Percentiles rank a stretch among this genome's conserved stretches.
Evolutionary conservation across 164 flowering plant species (phyloP).

Genomic region (Nymphaea thermarum): DNA sequence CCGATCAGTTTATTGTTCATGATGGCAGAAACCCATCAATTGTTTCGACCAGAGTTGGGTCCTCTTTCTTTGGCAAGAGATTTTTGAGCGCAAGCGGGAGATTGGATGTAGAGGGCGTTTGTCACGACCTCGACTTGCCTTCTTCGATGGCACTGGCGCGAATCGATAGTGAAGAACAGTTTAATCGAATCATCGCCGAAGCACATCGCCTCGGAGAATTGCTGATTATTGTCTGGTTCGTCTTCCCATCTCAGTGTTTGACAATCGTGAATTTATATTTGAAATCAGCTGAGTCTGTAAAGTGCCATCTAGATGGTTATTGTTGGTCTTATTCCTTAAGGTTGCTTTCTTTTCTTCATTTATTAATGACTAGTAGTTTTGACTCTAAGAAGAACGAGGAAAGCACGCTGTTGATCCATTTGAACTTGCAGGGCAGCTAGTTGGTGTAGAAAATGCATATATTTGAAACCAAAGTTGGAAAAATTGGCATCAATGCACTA

Average conservation of each 20-base stretch:
- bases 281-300: neutral
- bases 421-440: constrained; percentile 69
- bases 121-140: constrained; percentile 32
- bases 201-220: constrained; percentile 47
- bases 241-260: neutral
- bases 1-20: neutral
- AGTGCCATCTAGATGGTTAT: neutral
- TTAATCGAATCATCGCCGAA: constrained; percentile 48
- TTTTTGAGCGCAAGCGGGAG: neutral
- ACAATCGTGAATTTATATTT: neutral
- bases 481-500: constrained; percentile 67
- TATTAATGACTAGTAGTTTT: neutral
- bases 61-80: neutral
- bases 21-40: neutral
- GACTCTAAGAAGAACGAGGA: neutral
- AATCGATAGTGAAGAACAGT: constrained; percentile 44
- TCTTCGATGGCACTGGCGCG: constrained; percentile 37
- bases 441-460: constrained; percentile 92
- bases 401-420: constrained; percentile 1
- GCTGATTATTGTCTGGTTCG: constrained; percentile 53
- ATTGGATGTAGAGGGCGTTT: constrained; percentile 16
- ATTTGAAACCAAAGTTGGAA: constrained; percentile 84
- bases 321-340: neutral
- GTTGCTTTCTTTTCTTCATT: neutral
- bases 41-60: neutral